Percentiles rank a stretch among this genome's conserved stretches.
phyloP scores from a whole-genome alignment of 1,284 basidiomycete species.

The Grifola frondosa region DNA sequence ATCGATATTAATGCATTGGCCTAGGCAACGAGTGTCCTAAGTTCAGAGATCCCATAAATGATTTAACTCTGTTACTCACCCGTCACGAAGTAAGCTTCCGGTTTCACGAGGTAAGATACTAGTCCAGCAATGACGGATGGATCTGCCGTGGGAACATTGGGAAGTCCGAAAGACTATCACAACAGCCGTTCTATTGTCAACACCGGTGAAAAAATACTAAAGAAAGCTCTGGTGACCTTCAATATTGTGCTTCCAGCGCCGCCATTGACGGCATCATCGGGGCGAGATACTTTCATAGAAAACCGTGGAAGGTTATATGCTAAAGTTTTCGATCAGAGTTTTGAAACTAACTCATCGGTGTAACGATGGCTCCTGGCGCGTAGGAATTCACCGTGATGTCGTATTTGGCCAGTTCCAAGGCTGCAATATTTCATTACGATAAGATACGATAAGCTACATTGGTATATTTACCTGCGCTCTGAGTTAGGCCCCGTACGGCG shows the following conservation, averaged over 20 bases:
- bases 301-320: too few relatives aligned
- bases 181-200: constrained; percentile 9
- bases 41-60: not conserved
- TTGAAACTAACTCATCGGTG: not conserved
- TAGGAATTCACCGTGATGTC: constrained; percentile 8
- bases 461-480: not conserved
- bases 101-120: constrained; percentile 24
- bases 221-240: constrained; percentile 19
- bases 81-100: constrained; percentile 23
- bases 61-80: too few relatives aligned
- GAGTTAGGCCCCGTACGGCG: not conserved
- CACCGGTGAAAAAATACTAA: not conserved
- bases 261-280: constrained; percentile 22
- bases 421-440: not conserved
- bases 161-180: too few relatives aligned
- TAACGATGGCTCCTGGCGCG: constrained; percentile 1
- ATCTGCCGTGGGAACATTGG: too few relatives aligned
- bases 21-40: constrained; percentile 4
- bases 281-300: too few relatives aligned
- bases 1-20: constrained; percentile 24
- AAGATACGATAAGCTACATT: too few relatives aligned
- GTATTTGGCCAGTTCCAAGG: not conserved
- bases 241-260: constrained; percentile 16
- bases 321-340: too few relatives aligned
- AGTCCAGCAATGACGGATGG: constrained; percentile 20